Evolutionary conservation across 23 red algal genomes (phyloP).

Genomic region (Chondrus crispus): DNA sequence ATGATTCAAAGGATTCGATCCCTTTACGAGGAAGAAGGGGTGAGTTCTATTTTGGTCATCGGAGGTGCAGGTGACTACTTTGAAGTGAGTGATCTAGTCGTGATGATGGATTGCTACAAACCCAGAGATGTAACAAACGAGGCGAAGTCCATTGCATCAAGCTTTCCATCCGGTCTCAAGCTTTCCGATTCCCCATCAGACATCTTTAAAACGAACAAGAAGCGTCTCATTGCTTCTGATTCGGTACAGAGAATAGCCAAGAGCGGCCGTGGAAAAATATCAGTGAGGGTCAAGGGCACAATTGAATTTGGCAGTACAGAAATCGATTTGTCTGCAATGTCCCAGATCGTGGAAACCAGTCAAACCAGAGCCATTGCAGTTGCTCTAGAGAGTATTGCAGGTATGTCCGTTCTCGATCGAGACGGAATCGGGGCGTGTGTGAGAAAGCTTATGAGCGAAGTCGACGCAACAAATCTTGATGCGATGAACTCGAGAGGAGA

Average conservation of each 20-base stretch:
- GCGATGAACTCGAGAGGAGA: slow-evolving; percentile 3
- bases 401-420: slow-evolving; percentile 5
- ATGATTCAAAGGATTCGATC: slow-evolving; percentile 66
- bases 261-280: slow-evolving; percentile 31
- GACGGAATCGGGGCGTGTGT: slow-evolving; percentile 35
- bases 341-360: slow-evolving; percentile 70
- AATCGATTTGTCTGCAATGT: slow-evolving; percentile 63
- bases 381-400: slow-evolving; percentile 36
- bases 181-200: neutral
- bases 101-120: slow-evolving; percentile 85
- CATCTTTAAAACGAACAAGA: slow-evolving; percentile 11
- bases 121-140: slow-evolving; percentile 62
- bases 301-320: slow-evolving; percentile 68
- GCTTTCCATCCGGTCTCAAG: neutral
- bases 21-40: slow-evolving; percentile 61
- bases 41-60: slow-evolving; percentile 77
- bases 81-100: slow-evolving; percentile 73
- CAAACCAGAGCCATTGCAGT: slow-evolving; percentile 72
- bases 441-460: slow-evolving; percentile 24
- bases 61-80: slow-evolving; percentile 89
- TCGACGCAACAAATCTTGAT: slow-evolving; percentile 57
- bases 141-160: slow-evolving; percentile 44
- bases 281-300: slow-evolving; percentile 8
- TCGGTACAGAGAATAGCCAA: slow-evolving; percentile 13
- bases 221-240: neutral